Evolutionary conservation across 2,329 filamentous ascomycete genomes (phyloP).

Genomic region (Simplicillium sp.): DNA sequence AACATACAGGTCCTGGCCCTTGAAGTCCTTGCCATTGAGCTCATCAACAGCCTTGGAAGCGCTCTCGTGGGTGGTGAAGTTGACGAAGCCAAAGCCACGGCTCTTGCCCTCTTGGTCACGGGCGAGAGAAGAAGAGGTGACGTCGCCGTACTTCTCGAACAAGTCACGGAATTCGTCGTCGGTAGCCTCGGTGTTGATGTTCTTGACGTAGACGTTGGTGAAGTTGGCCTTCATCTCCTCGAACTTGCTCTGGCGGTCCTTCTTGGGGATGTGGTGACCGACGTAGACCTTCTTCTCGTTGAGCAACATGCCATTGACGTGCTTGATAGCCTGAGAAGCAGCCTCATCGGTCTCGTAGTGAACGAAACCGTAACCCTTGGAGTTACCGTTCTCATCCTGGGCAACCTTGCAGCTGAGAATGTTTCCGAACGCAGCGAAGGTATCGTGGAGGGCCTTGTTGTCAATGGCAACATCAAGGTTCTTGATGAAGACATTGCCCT

Average conservation of each 20-base stretch:
- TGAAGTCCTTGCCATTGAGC: slow-evolving; percentile 86
- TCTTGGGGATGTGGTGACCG: slow-evolving; percentile 98
- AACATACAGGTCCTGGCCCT: slow-evolving; percentile 92
- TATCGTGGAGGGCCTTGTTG: slow-evolving; percentile 99
- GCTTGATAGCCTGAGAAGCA: slow-evolving; percentile 94
- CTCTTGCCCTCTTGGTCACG: slow-evolving; percentile 85
- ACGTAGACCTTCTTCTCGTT: slow-evolving; percentile 99
- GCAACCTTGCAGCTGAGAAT: slow-evolving; percentile 99
- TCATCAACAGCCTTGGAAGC: slow-evolving; percentile 81
- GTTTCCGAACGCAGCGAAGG: slow-evolving; percentile 97
- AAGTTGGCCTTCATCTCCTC: slow-evolving; percentile 99
- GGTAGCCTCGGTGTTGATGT: slow-evolving; percentile 73
- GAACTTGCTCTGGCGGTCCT: slow-evolving; percentile 99
- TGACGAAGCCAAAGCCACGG: slow-evolving; percentile 93
- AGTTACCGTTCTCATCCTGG: slow-evolving; percentile 92
- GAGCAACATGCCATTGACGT: slow-evolving; percentile 97
- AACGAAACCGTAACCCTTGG: slow-evolving; percentile 98
- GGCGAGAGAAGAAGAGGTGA: slow-evolving; percentile 90
- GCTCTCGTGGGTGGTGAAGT: slow-evolving; percentile 86
- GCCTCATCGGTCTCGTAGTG: slow-evolving; percentile 99
- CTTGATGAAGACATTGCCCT: slow-evolving; percentile 99
- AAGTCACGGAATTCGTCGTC: slow-evolving; percentile 93
- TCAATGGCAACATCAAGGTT: slow-evolving; percentile 97
- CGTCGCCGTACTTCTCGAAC: slow-evolving; percentile 86
- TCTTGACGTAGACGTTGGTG: slow-evolving; percentile 99